A percentile compares a stretch with the other conserved stretches of the same genome.
Conservation (phyloP, 768 basidiomycete species). For the Mycena rosella region DNA sequence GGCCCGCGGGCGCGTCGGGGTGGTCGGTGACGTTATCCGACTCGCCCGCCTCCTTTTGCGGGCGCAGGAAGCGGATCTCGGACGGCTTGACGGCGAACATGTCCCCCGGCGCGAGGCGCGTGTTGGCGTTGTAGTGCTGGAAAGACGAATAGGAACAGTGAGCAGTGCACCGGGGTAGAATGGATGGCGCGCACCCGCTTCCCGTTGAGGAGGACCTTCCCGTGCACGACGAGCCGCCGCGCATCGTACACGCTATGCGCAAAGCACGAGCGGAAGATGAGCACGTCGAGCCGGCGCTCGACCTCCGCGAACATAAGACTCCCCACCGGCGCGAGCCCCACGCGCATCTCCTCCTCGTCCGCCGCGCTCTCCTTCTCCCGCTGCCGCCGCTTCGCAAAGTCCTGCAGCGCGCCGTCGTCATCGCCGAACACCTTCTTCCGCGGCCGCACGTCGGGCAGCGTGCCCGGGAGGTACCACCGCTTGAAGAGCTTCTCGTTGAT, state of each 20-base stretch:
- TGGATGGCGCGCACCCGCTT: slow-evolving; percentile 71
- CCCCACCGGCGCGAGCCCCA: slow-evolving; percentile 89
- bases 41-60: slow-evolving; percentile 43
- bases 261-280: slow-evolving; percentile 92
- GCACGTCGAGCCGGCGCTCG: slow-evolving; percentile 94
- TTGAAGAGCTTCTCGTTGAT: slow-evolving; percentile 95
- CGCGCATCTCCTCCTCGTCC: slow-evolving; percentile 62
- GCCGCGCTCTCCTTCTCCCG: slow-evolving; percentile 54
- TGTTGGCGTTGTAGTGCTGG: slow-evolving; percentile 88
- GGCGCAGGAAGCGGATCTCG: slow-evolving; percentile 80
- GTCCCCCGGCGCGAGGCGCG: slow-evolving; percentile 92
- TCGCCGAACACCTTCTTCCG: slow-evolving; percentile 59
- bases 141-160: not conserved
- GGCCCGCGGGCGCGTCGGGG: slow-evolving; percentile 30
- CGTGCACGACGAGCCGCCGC: slow-evolving; percentile 85
- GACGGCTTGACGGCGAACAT: slow-evolving; percentile 90
- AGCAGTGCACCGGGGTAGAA: slow-evolving; percentile 7
- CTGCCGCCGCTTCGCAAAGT: slow-evolving; percentile 71
- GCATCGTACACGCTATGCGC: slow-evolving; percentile 93
- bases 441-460: slow-evolving; percentile 87
- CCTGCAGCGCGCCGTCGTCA: slow-evolving; percentile 62
- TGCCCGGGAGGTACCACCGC: slow-evolving; percentile 92
- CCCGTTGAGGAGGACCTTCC: slow-evolving; percentile 91
- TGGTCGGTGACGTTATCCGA: slow-evolving; percentile 45
- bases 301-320: slow-evolving; percentile 96